Conservation (phyloP, 2,329 filamentous ascomycete species). For the Diplodia scrobiculata region DNA sequence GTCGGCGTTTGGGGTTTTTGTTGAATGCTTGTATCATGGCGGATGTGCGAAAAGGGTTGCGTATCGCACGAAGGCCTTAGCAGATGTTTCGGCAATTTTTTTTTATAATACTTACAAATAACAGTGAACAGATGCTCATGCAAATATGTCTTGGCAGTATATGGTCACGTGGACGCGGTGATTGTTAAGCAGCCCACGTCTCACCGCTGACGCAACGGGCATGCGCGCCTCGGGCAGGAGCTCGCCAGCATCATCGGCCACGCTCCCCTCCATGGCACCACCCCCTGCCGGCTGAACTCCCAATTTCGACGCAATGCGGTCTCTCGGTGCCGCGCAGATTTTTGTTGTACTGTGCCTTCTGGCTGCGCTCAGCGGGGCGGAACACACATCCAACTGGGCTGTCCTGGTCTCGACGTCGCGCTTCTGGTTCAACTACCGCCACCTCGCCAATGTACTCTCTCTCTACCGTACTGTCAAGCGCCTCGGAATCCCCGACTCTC, state of each 20-base stretch:
- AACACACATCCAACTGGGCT: conserved; percentile 98
- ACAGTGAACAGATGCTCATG: neutral
- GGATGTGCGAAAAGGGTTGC: neutral
- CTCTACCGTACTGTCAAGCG: conserved; percentile 98
- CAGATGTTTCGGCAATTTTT: conserved; percentile 6
- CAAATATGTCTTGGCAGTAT: neutral
- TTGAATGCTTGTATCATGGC: neutral
- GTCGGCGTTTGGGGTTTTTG: conserved; percentile 21
- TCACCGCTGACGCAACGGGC: conserved; percentile 7
- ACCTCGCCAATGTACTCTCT: conserved; percentile 95
- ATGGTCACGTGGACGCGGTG: conserved; percentile 8
- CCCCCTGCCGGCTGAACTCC: neutral
- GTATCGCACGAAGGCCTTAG: neutral
- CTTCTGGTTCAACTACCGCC: conserved; percentile 99
- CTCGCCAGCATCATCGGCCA: neutral
- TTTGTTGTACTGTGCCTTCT: conserved; percentile 12
- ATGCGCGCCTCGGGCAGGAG: conserved; percentile 4
- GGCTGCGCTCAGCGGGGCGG: conserved; percentile 47
- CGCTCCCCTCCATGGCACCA: neutral
- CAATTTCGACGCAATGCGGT: conserved; percentile 7
- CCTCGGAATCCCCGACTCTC: conserved; percentile 93
- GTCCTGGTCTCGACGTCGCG: conserved; percentile 97
- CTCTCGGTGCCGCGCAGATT: neutral
- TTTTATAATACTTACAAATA: neutral
- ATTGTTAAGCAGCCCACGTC: neutral